Percentiles rank a stretch among this genome's conserved stretches.
Evolutionary conservation across 768 basidiomycete genomes (phyloP).

Genomic region (Gyrodon lividus): DNA sequence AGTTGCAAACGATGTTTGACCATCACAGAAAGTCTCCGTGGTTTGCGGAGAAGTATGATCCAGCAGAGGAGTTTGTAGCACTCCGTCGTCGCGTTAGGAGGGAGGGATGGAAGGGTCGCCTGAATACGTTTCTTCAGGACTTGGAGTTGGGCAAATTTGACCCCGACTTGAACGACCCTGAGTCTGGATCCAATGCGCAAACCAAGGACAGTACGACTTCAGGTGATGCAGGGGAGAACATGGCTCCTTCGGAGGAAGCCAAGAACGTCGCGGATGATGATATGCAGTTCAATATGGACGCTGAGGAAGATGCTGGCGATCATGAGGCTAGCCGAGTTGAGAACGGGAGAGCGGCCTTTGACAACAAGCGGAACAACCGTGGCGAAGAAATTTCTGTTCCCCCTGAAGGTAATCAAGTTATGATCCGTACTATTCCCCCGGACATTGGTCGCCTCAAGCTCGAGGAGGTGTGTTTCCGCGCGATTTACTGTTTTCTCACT

Average conservation of each 20-base stretch:
- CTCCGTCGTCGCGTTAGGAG: conserved; percentile 78
- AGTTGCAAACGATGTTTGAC: conserved; percentile 96
- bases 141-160: conserved; percentile 86
- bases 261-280: conserved; percentile 65
- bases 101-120: conserved; percentile 79
- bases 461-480: conserved; percentile 65
- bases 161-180: conserved; percentile 65
- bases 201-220: conserved; percentile 48
- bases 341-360: conserved; percentile 53
- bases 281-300: conserved; percentile 70
- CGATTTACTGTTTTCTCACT: conserved; percentile 1
- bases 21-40: conserved; percentile 94
- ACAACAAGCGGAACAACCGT: conserved; percentile 51
- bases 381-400: conserved; percentile 70
- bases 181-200: conserved; percentile 49
- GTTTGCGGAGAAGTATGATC: conserved; percentile 96
- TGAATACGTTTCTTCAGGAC: conserved; percentile 72
- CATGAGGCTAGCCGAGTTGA: conserved; percentile 55
- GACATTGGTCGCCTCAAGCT: conserved; percentile 87
- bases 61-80: conserved; percentile 62
- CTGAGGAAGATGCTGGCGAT: conserved; percentile 68
- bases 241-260: conserved; percentile 46
- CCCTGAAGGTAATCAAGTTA: conserved; percentile 85
- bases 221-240: conserved; percentile 37
- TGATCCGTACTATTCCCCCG: conserved; percentile 93